Base-by-base conservation (phyloP, 441 rosid genomes). In the Erodium moschatum region DNA sequence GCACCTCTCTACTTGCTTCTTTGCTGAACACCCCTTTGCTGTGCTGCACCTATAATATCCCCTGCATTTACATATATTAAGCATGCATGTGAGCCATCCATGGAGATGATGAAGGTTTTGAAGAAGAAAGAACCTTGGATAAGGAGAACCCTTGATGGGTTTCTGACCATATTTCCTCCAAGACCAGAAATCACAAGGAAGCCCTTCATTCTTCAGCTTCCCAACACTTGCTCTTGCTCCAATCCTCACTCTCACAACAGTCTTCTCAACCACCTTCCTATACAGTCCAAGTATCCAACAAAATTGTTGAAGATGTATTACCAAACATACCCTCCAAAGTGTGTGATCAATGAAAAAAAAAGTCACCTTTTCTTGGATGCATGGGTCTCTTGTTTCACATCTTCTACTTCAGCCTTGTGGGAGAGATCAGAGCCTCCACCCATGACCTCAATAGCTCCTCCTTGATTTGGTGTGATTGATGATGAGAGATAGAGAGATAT, bases 41-140 rank as follows among this genome's bases (percentile, higher is more conserved):
- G 90, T 86, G 77, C 93, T 88, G 72, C 93, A 88, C 69, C 85
- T 82, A 78, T 88, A 88, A 75, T 88, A 88, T 1, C 90, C 90
- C 74, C 91, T 88, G 75, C 75, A 74, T 29, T 29, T 29, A 29
- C 31, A 29, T 29, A 29, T 29, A 29, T 29, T 29, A 29, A 29
- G 31, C 31, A 13, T 5, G 35, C 61, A 71, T 65, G 46, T 44
- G 69, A 16, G 18, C 19, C 2, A 63, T 27, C 27, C 27, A 24
- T 29, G 31, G n/a, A n/a, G 31, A 29, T 8, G 33, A n/a, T 19
- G 46, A 8, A 68, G 35, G 42, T 50, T n/a, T 50, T 29, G 31
- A 29, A 29, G 56, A 50, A 3, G 18, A 65, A 7, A n/a, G 6
- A 58, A 81, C 86, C 86, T 81, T 6, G 85, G 86, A 64, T 75